Base-by-base conservation (phyloP, 2,329 filamentous ascomycete genomes). In the Trichoderma polysporum region DNA sequence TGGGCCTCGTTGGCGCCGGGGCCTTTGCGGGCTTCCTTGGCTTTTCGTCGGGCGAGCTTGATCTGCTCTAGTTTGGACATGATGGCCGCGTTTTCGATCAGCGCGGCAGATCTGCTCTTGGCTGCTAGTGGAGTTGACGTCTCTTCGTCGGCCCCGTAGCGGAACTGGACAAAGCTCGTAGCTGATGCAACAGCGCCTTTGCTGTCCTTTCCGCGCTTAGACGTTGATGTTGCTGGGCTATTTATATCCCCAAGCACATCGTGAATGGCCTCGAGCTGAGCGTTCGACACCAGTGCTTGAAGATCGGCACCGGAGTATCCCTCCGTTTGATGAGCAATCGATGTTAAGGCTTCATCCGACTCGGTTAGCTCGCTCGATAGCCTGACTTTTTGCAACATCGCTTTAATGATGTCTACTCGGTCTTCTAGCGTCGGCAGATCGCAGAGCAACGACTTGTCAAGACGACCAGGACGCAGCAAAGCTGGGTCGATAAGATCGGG, bases 401-500 rank as follows among this genome's bases (percentile, higher is more conserved):
- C 93, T 69, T 84, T 85, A 60, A 99, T 85, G 70, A 99, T 98
- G 75, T 99, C 95, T 33, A 94, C 82, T 10, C 95, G 86, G 74
- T 99, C 95, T 37, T 92, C 88, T 1, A 87, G 78, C 53, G 85
- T 85, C 0, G 95, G 95, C 81, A 99, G 91, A 73, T 94, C 94
- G 76, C 95, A 99, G 7, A 99, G 84, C 49, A 99, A 80, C 57
- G 90, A 94, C 81, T 99, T 99, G 76, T 99, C 95, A 17, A 99
- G 81, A 71, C 95, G 91, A 8, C 95, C 95, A 0, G 96, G 96
- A 53, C 95, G 88, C 27, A 99, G 85, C 29, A 99, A 82, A 0
- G 95, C 95, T 13, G 96, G 94, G 76, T 99, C 95, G 68, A 99
- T 98, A 15, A 99, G 82, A 77, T 99, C 96, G 0, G 96, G 96